Evolutionary conservation across 257 asterid genomes (phyloP).

Genomic region (Nicotiana noctiflora): DNA sequence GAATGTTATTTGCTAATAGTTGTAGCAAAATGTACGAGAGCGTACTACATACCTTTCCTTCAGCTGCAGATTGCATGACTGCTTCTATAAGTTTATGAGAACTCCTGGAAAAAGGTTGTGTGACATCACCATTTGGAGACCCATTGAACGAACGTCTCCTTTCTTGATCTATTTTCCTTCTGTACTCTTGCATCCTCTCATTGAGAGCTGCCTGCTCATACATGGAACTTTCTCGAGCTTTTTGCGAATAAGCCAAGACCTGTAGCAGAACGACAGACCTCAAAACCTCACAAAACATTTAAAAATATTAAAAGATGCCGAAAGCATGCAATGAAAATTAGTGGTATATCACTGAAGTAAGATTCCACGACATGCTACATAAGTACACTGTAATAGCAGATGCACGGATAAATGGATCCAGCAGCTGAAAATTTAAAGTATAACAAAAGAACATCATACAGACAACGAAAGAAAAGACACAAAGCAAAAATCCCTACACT

Average conservation of each 20-base stretch:
- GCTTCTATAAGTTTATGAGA: slow-evolving; percentile 80
- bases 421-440: background rate
- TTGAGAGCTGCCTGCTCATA: slow-evolving; percentile 71
- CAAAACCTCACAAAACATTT: background rate
- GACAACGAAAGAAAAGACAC: background rate
- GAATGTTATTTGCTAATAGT: background rate
- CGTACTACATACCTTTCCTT: slow-evolving; percentile 65
- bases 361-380: background rate
- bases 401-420: background rate
- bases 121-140: slow-evolving; percentile 38
- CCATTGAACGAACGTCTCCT: slow-evolving; percentile 39
- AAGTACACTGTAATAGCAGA: background rate
- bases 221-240: slow-evolving; percentile 61
- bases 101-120: slow-evolving; percentile 46
- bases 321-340: background rate
- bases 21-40: background rate
- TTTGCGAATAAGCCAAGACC: slow-evolving; percentile 77
- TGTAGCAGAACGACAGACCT: slow-evolving; percentile 22
- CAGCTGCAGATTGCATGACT: slow-evolving; percentile 69
- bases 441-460: background rate
- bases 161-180: slow-evolving; percentile 57
- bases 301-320: background rate
- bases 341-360: background rate
- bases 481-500: background rate
- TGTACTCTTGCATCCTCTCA: slow-evolving; percentile 76